Conservation (phyloP, 2,329 filamentous ascomycete species). For the Pezicula carpinea region DNA sequence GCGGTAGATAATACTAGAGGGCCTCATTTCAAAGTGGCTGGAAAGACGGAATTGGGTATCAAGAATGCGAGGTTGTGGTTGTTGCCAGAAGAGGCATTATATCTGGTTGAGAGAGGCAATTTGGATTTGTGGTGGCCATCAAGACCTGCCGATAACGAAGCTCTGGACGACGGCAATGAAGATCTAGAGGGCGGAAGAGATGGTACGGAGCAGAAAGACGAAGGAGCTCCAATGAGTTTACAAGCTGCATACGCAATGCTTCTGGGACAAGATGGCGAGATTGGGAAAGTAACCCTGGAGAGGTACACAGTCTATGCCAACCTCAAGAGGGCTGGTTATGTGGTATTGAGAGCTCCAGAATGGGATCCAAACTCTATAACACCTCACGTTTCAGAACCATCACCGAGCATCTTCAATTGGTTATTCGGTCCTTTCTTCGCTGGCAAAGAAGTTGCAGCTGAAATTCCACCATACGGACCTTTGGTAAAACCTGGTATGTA, state of each 20-base stretch:
- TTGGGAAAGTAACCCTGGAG: conserved; percentile 62
- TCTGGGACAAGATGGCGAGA: conserved; percentile 63
- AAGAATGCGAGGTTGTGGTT: conserved; percentile 70
- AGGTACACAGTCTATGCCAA: conserved; percentile 86
- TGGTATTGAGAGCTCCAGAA: conserved; percentile 65
- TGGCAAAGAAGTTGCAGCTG: conserved; percentile 13
- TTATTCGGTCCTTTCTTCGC: conserved; percentile 26
- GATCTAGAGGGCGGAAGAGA: conserved; percentile 33
- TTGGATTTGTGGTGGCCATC: conserved; percentile 83
- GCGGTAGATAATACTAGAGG: conserved; percentile 69
- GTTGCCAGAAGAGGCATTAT: conserved; percentile 86
- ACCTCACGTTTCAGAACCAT: conserved; percentile 6
- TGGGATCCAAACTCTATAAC: conserved; percentile 33
- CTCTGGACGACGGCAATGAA: conserved; percentile 15
- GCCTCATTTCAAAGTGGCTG: conserved; percentile 70
- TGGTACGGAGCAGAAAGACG: conserved; percentile 46
- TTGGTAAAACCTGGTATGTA: conserved; percentile 60
- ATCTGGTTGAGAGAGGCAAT: conserved; percentile 80
- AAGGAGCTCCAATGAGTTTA: conserved; percentile 79
- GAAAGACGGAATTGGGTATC: conserved; percentile 53
- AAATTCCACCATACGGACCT: conserved; percentile 40
- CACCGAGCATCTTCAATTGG: conserved; percentile 23
- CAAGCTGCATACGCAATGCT: conserved; percentile 87
- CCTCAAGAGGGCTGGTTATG: conserved; percentile 78
- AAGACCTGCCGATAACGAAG: conserved; percentile 42